Conservation (phyloP, 2,329 filamentous ascomycete genomes). For the Colletotrichum cereale region DNA sequence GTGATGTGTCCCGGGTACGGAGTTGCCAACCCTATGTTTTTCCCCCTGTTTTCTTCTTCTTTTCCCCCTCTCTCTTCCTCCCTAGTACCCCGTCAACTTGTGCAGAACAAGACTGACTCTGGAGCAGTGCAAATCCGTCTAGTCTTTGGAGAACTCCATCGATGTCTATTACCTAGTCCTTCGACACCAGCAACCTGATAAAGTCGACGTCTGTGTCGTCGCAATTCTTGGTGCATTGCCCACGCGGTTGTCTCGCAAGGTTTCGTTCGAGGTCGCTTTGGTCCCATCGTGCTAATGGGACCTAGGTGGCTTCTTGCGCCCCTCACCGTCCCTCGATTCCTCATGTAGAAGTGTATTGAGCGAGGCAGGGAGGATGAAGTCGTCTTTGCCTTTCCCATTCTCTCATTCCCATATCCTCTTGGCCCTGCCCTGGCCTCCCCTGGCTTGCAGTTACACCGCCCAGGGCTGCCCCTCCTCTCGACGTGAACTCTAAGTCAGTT, state of each 20-base stretch:
- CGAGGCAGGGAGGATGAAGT: constrained; percentile 16
- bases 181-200: background rate
- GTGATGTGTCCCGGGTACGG: background rate
- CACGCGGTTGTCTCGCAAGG: background rate
- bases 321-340: background rate
- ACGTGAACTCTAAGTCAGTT: constrained; percentile 15
- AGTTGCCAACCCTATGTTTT: background rate
- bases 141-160: background rate
- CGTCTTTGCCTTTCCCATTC: constrained; percentile 34
- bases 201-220: background rate
- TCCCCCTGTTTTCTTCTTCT: background rate
- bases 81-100: background rate
- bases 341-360: background rate
- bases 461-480: constrained; percentile 27
- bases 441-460: constrained; percentile 3
- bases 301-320: background rate
- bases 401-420: constrained; percentile 23
- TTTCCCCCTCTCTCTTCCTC: background rate
- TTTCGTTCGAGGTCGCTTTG: background rate
- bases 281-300: background rate
- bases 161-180: background rate
- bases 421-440: constrained; percentile 15
- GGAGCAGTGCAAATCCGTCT: background rate
- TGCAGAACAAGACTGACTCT: background rate
- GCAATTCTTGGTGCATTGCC: background rate